phyloP scores from a whole-genome alignment of 805 yeast genomes.

The Cyberlindnera mycetangii region DNA sequence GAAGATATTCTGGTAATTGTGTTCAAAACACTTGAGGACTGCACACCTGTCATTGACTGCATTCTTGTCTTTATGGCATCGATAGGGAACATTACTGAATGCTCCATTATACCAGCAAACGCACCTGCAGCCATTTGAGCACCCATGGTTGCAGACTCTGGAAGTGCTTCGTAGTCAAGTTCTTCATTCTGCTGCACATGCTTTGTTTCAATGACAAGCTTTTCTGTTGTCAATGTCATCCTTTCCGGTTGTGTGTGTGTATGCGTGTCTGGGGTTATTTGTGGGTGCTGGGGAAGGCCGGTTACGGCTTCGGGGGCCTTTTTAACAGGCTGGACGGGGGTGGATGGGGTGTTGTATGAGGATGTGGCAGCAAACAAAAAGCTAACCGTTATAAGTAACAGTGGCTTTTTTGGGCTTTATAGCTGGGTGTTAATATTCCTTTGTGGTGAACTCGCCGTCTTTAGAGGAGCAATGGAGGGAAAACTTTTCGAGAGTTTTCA shows the following conservation, averaged over 20 bases:
- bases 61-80: constrained; percentile 96
- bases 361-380: no score
- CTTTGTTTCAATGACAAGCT: not conserved
- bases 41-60: constrained; percentile 45
- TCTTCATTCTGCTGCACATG: constrained; percentile 31
- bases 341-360: no score
- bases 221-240: constrained; percentile 10
- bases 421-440: no score
- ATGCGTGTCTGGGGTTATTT: not conserved
- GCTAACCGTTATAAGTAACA: no score
- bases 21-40: constrained; percentile 48
- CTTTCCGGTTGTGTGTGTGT: not conserved
- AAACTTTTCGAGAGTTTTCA: no score
- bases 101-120: constrained; percentile 99
- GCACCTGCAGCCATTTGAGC: constrained; percentile 93
- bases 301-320: no score
- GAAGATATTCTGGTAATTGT: constrained; percentile 77
- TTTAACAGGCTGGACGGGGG: no score
- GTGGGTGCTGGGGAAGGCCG: not conserved
- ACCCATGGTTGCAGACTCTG: constrained; percentile 75
- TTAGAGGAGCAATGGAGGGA: no score
- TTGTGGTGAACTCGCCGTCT: no score
- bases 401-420: no score
- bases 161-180: constrained; percentile 88
- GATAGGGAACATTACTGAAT: constrained; percentile 92